phyloP scores from a whole-genome alignment of 805 yeast genomes.

The Priceomyces carsonii region DNA sequence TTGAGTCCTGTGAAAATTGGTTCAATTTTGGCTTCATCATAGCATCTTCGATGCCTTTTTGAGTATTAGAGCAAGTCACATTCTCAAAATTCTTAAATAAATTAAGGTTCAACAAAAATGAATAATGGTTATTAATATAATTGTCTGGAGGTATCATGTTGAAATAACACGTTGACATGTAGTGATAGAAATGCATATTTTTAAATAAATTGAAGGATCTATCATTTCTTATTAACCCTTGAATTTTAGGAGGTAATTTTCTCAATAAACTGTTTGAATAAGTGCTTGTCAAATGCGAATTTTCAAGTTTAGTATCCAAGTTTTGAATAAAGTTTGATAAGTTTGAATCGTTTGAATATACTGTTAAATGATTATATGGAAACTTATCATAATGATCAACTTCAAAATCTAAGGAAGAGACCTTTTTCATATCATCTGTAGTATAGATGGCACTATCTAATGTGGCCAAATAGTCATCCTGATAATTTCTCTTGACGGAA shows the following conservation, averaged over 20 bases:
- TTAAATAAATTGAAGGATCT: constrained; percentile 34
- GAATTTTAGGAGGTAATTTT: constrained; percentile 35
- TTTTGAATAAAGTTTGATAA: constrained; percentile 33
- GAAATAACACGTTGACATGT: constrained; percentile 41
- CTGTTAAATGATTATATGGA: constrained; percentile 32
- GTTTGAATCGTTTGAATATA: constrained; percentile 41
- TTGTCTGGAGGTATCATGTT: constrained; percentile 30
- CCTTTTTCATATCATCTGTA: constrained; percentile 19
- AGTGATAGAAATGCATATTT: constrained; percentile 33
- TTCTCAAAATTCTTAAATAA: constrained; percentile 39
- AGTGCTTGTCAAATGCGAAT: constrained; percentile 20
- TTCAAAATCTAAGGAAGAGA: constrained; percentile 12
- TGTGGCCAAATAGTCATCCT: constrained; percentile 34
- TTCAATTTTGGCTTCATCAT: constrained; percentile 22
- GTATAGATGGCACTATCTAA: constrained; percentile 35
- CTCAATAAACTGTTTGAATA: constrained; percentile 24
- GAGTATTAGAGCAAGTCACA: constrained; percentile 29
- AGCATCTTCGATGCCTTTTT: constrained; percentile 24
- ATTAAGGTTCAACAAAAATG: constrained; percentile 34
- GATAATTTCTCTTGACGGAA: constrained; percentile 17
- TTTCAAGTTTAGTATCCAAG: constrained; percentile 28
- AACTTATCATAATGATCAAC: constrained; percentile 22
- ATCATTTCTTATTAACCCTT: constrained; percentile 30
- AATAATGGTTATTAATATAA: constrained; percentile 36
- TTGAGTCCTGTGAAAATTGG: constrained; percentile 17